Conservation (phyloP, 352 stramenopile species). For the Phytophthora idaei region DNA sequence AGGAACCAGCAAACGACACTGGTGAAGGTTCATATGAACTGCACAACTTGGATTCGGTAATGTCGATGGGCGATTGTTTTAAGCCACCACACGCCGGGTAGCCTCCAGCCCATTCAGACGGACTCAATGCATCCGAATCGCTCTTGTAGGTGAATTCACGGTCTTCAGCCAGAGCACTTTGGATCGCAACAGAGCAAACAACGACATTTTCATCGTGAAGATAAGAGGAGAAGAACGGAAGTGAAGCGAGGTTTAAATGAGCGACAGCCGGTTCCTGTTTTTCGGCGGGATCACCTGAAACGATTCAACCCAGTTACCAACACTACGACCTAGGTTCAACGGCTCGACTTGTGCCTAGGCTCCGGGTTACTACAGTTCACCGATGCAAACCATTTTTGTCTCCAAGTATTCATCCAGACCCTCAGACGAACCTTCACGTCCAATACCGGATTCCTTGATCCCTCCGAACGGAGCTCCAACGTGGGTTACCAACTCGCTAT, state of each 20-base stretch:
- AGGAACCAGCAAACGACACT: constrained; percentile 37
- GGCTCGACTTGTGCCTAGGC: neutral
- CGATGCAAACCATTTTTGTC: constrained; percentile 94
- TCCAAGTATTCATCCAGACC: constrained; percentile 96
- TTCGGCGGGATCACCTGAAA: neutral
- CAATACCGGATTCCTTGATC: constrained; percentile 87
- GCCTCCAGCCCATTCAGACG: constrained; percentile 27
- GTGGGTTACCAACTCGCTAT: constrained; percentile 86
- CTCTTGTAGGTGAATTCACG: constrained; percentile 20
- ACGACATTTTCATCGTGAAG: constrained; percentile 13
- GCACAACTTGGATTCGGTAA: constrained; percentile 39
- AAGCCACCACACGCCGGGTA: constrained; percentile 23
- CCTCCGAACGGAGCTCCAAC: constrained; percentile 88
- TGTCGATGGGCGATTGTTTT: constrained; percentile 39
- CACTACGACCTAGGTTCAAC: constrained; percentile 3
- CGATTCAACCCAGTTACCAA: constrained; percentile 6
- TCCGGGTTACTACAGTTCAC: constrained; percentile 42
- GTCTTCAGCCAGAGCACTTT: constrained; percentile 2
- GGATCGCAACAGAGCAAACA: constrained; percentile 1
- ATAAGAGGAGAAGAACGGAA: neutral
- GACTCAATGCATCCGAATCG: constrained; percentile 17
- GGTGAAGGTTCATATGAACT: constrained; percentile 29
- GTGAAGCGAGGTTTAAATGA: neutral
- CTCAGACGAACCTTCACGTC: constrained; percentile 84
- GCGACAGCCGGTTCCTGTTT: neutral